These are phyloP conservation scores for Coemansia sp. DNA, from an alignment of 192 early-diverging fungal genomes.

Conservation along the genomic window DNA sequence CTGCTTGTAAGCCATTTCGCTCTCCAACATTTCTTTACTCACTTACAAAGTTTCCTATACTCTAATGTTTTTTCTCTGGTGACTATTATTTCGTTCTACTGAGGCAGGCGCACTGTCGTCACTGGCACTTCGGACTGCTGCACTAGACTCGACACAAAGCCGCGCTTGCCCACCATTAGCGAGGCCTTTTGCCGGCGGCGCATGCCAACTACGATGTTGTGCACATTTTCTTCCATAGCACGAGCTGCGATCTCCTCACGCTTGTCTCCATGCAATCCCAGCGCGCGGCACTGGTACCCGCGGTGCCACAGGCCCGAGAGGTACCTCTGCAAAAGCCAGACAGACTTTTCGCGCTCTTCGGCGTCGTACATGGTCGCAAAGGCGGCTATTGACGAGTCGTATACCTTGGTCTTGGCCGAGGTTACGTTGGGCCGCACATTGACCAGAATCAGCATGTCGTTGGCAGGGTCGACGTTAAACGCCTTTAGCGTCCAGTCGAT, in stretches of 20 bases:
- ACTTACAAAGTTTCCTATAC: neutral
- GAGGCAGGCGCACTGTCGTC: neutral
- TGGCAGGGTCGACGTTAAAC: conserved; percentile 5
- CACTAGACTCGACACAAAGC: conserved; percentile 1
- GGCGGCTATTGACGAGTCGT: conserved; percentile 13
- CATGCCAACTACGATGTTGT: conserved; percentile 16
- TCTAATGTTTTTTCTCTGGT: neutral
- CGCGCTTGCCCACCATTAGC: conserved; percentile 6
- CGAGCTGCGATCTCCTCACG: conserved; percentile 7
- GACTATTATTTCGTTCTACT: neutral
- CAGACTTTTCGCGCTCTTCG: conserved; percentile 18
- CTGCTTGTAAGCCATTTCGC: conserved; percentile 22
- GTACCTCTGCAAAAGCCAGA: conserved; percentile 15
- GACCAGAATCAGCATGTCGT: conserved; percentile 17
- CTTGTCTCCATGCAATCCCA: conserved; percentile 18
- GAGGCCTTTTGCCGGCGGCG: conserved; percentile 11
- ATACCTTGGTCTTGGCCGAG: conserved; percentile 16
- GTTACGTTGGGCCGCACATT: conserved; percentile 12
- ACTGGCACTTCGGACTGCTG: conserved; percentile 3
- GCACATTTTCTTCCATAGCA: neutral
- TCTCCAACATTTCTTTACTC: neutral
- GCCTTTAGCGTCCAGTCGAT: conserved; percentile 14
- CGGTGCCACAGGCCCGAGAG: conserved; percentile 3
- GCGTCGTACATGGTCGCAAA: conserved; percentile 18
- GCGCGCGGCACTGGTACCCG: conserved; percentile 15